phyloP scores from a whole-genome alignment of 2,329 filamentous ascomycete species.

The Hysterium pulicare region DNA sequence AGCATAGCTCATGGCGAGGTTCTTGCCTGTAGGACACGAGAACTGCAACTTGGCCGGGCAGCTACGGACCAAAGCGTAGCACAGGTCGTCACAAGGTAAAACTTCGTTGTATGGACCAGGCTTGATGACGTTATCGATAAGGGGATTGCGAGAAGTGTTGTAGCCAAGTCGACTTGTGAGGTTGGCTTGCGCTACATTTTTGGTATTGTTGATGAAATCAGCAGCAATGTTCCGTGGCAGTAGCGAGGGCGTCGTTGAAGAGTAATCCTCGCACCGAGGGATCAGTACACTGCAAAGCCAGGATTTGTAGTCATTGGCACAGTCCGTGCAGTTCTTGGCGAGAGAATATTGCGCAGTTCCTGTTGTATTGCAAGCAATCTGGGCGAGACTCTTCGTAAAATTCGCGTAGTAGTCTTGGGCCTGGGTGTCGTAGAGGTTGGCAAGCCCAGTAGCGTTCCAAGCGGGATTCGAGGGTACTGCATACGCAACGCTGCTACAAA shows the following conservation, averaged over 20 bases:
- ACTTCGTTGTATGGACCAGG: slow-evolving; percentile 95
- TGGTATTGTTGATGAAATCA: slow-evolving; percentile 67
- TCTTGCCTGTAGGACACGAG: slow-evolving; percentile 58
- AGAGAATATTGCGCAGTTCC: slow-evolving; percentile 76
- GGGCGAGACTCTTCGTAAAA: slow-evolving; percentile 78
- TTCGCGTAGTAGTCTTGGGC: slow-evolving; percentile 67
- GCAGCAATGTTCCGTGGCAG: slow-evolving; percentile 68
- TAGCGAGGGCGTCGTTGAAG: slow-evolving; percentile 49
- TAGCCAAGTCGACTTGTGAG: slow-evolving; percentile 34
- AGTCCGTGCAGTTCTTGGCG: slow-evolving; percentile 71
- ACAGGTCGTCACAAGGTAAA: slow-evolving; percentile 82
- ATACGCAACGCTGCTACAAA: slow-evolving; percentile 86
- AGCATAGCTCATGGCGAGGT: slow-evolving; percentile 23
- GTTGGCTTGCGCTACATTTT: slow-evolving; percentile 21
- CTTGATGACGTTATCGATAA: slow-evolving; percentile 67
- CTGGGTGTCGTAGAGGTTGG: slow-evolving; percentile 72
- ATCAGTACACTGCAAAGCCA: slow-evolving; percentile 96
- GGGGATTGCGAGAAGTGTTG: slow-evolving; percentile 63
- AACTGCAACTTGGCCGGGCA: slow-evolving; percentile 79
- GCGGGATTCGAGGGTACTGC: slow-evolving; percentile 79
- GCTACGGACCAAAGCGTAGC: slow-evolving; percentile 78
- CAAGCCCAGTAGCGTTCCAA: slow-evolving; percentile 59
- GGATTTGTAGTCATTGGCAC: slow-evolving; percentile 76
- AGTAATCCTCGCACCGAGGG: slow-evolving; percentile 86
- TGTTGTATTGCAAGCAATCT: slow-evolving; percentile 79